A percentile compares a stretch with the other conserved stretches of the same genome.
Conservation (phyloP, 805 yeast genomes). For the Ogataea corticis region DNA sequence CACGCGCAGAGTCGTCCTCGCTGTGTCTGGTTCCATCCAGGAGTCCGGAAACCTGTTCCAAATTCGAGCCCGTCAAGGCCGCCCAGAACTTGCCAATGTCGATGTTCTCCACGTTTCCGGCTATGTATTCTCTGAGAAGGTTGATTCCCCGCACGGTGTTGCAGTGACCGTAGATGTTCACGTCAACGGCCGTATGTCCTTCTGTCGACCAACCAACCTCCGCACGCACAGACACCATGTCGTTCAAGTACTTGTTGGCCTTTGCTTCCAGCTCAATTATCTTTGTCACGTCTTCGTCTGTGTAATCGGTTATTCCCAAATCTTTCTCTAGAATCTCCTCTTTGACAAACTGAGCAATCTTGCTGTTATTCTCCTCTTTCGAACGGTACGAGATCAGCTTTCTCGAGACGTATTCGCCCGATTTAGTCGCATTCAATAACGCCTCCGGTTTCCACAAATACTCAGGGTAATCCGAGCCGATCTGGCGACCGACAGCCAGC, state of each 20-base stretch:
- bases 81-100: slow-evolving; percentile 81
- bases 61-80: slow-evolving; percentile 46
- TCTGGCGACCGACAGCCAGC: slow-evolving; percentile 80
- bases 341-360: slow-evolving; percentile 47
- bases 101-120: slow-evolving; percentile 84
- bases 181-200: slow-evolving; percentile 96
- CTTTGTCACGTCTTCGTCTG: slow-evolving; percentile 50
- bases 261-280: slow-evolving; percentile 38
- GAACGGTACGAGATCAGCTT: slow-evolving; percentile 38
- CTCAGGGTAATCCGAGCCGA: slow-evolving; percentile 70
- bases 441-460: slow-evolving; percentile 86
- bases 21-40: slow-evolving; percentile 52
- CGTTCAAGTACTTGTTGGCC: slow-evolving; percentile 53
- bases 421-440: slow-evolving; percentile 64
- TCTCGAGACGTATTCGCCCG: slow-evolving; percentile 67
- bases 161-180: slow-evolving; percentile 82
- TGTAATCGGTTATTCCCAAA: slow-evolving; percentile 63
- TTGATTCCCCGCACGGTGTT: slow-evolving; percentile 49
- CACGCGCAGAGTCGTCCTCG: slow-evolving; percentile 8
- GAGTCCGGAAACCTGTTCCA: slow-evolving; percentile 48
- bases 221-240: slow-evolving; percentile 77
- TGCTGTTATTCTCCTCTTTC: slow-evolving; percentile 28
- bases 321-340: slow-evolving; percentile 58
- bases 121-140: slow-evolving; percentile 46
- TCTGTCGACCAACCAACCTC: slow-evolving; percentile 96